Evolutionary conservation across 768 basidiomycete species (phyloP), one percentile per base, ranked within the genome.

Genomic region (Chalciporus piperatus): DNA sequence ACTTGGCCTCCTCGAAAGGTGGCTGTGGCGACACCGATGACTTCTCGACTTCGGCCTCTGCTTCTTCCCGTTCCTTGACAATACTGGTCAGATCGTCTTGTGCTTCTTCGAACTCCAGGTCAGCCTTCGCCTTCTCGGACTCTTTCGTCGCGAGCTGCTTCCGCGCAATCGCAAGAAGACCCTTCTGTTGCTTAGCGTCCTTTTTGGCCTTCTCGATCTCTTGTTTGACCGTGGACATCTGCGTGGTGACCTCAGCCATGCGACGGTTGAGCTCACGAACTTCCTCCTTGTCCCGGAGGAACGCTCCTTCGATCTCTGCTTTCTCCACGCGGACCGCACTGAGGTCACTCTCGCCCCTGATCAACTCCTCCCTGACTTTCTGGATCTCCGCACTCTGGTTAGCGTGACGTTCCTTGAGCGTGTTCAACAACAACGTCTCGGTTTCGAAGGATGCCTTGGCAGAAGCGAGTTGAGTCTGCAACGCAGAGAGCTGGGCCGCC

Each of bases 131-230:
- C 50, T 79, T 82, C 60, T 91, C 89, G 0, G 78, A 74, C 67
- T 98, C 96, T 55, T 91, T 87, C 5, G 88, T 82, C 22, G 80
- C 80, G 23, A 98, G 74, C 72, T 98, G 97, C 69, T 99, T 98
- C 74, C 87, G 87, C 6, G 92, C 90, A 65, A 98, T 96, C 5
- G 94, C 94, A 20, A 96, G 77, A 56, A 96, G 76, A 10, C 97
- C 97, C 67, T 92, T 98, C 74, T 98, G 95, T 64, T 97, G 92
- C 67, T 96, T 88, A 2, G 90, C 92, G 46, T 98, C 95, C 71
- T 91, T 98, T 75, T 85, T 94, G 37, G 80, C 68, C 72, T 89
- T 94, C 69, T 98, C 97, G 19, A 93, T 73, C 54, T 90, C 85
- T 11, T 71, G 74, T 67, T 89, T 94, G 46, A 86, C 66, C 11